Conservation (phyloP, 2,329 filamentous ascomycete species). For the Cytospora paraplurivora region DNA sequence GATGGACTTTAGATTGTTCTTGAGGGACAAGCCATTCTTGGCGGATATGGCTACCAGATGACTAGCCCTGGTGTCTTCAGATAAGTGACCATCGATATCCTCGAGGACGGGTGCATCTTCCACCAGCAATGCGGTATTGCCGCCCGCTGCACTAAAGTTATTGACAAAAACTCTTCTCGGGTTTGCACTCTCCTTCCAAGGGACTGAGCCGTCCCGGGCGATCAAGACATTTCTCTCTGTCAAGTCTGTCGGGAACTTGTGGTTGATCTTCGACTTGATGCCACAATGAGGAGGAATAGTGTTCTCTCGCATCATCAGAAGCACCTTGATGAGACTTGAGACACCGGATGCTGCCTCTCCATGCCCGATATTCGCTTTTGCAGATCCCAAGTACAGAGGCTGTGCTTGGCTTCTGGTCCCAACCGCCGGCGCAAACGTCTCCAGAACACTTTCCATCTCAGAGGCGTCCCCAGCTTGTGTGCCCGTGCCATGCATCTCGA, state of each 20-base stretch:
- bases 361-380: slow-evolving; percentile 45
- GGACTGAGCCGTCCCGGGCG: slow-evolving; percentile 55
- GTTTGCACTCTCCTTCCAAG: slow-evolving; percentile 49
- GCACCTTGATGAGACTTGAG: slow-evolving; percentile 30
- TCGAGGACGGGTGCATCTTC: slow-evolving; percentile 54
- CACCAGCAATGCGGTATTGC: slow-evolving; percentile 68
- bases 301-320: slow-evolving; percentile 31
- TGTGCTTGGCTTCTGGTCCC: slow-evolving; percentile 41
- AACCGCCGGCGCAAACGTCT: slow-evolving; percentile 51
- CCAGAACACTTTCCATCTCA: slow-evolving; percentile 77
- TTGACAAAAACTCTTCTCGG: slow-evolving; percentile 59
- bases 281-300: slow-evolving; percentile 31
- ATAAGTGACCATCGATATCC: slow-evolving; percentile 23
- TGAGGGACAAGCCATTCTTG: slow-evolving; percentile 59
- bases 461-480: slow-evolving; percentile 82
- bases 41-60: slow-evolving; percentile 60
- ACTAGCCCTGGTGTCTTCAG: slow-evolving; percentile 53
- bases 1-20: slow-evolving; percentile 58
- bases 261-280: slow-evolving; percentile 31
- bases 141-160: slow-evolving; percentile 71
- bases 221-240: slow-evolving; percentile 15
- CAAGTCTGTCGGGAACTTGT: slow-evolving; percentile 33
- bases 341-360: slow-evolving; percentile 31
- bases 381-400: slow-evolving; percentile 62
- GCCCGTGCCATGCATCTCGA: slow-evolving; percentile 85